Evolutionary conservation across 805 yeast genomes (phyloP), one percentile per base, ranked within the genome.

Genomic region (Nakazawaea wyomingensis): DNA sequence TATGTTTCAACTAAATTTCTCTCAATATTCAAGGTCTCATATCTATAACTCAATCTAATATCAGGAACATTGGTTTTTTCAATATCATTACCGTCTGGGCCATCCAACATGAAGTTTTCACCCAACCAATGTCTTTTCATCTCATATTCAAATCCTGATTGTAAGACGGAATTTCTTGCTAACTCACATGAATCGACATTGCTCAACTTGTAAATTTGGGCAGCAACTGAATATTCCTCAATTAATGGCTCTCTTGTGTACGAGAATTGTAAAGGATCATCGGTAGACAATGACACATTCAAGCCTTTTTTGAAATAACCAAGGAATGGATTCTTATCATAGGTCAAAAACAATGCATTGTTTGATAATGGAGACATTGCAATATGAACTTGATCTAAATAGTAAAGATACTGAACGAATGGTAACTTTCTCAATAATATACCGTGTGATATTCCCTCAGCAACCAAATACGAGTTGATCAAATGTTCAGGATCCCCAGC

Each of bases 401-500:
- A 93, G 69, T 80, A 93, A 50, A 93, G 66, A 61, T 93, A 93
- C 64, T 93, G 99, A 50, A 95, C 82, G 61, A 86, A 89, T 38
- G 99, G 99, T 43, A 95, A 76, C 62, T 93, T 93, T 64, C 99
- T 80, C 57, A 93, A 70, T 48, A 91, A 63, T 43, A 93, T 95
- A 45, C 99, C 99, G 61, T 93, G 99, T 10, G 95, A 86, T 47
- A 93, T 93, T 40, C 95, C 87, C 56, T 91, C 95, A 1, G 97
- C 81, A 1, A 93, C 78, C 55, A 93, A 65, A 55, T 85, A 93
- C 1, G 99, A 90, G 39, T 90, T 76, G 35, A 90, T 86, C 57
- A 95, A 71, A 68, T 93, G 99, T 57, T 93, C 98, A 1, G 98
- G 97, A 58, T 93, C 99, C 47, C 99, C 99, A n/a, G 99, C 99